Conservation (phyloP, 805 yeast genomes). For the Debaryomyces prosopidis region DNA sequence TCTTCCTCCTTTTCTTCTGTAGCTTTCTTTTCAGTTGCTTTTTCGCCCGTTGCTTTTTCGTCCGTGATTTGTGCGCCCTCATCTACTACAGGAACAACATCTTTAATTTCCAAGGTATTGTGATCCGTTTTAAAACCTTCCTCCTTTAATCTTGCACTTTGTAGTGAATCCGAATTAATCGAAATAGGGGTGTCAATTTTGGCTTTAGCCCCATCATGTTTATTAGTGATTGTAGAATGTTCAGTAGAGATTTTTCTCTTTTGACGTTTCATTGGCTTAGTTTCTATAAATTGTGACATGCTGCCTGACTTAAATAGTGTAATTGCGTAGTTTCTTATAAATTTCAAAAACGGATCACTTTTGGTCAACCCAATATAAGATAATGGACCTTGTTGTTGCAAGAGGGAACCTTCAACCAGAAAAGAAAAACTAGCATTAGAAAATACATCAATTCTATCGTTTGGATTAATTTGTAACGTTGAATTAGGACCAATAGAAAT, state of each 20-base stretch:
- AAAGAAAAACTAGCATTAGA: constrained; percentile 35
- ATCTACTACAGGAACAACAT: background rate
- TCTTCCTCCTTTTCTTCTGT: constrained; percentile 3
- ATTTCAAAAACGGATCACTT: constrained; percentile 38
- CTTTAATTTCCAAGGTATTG: background rate
- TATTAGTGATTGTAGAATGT: background rate
- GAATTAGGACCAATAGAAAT: constrained; percentile 39
- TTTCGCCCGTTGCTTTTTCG: background rate
- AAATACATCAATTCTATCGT: constrained; percentile 34
- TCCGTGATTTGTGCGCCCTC: background rate
- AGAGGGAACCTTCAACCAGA: constrained; percentile 34
- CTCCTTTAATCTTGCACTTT: too few relatives aligned
- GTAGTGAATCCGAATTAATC: background rate
- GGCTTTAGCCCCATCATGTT: background rate
- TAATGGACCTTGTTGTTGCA: constrained; percentile 43
- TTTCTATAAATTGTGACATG: constrained; percentile 28
- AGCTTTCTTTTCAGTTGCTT: background rate
- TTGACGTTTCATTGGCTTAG: constrained; percentile 14
- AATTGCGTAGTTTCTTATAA: constrained; percentile 36
- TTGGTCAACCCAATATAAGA: constrained; percentile 42
- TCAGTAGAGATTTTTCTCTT: background rate
- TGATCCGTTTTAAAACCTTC: too few relatives aligned
- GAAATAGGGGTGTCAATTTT: background rate
- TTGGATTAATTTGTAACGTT: constrained; percentile 29
- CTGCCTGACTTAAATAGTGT: constrained; percentile 34